Conservation (phyloP, 2,329 filamentous ascomycete genomes). For the Stagonosporopsis rhizophila region DNA sequence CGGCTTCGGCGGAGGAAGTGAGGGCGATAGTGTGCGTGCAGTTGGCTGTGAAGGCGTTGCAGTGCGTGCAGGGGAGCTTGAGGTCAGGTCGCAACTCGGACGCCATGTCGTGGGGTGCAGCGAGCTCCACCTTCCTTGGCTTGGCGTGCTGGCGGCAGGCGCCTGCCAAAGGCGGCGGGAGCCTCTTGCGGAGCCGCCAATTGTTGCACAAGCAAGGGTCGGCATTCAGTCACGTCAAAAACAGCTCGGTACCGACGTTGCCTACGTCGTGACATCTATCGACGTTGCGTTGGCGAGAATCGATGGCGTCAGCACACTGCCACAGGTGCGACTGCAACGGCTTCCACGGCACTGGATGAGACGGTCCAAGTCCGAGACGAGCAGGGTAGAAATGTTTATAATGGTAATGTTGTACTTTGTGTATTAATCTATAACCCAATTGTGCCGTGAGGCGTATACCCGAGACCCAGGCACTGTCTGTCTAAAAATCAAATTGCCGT, state of each 20-base stretch:
- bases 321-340: slow-evolving; percentile 35
- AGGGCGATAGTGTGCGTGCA: slow-evolving; percentile 10
- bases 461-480: slow-evolving; percentile 41
- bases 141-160: slow-evolving; percentile 39
- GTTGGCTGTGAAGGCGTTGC: slow-evolving; percentile 23
- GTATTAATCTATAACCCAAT: slow-evolving; percentile 48
- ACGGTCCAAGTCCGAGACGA: slow-evolving; percentile 19
- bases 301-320: slow-evolving; percentile 38
- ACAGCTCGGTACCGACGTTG: slow-evolving; percentile 33
- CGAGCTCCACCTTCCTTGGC: slow-evolving; percentile 33
- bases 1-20: slow-evolving; percentile 7
- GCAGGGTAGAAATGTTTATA: slow-evolving; percentile 3
- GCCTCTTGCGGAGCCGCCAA: slow-evolving; percentile 25
- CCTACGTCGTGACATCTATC: slow-evolving; percentile 23
- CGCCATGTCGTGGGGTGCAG: slow-evolving; percentile 37
- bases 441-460: slow-evolving; percentile 43
- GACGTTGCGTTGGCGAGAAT: slow-evolving; percentile 32
- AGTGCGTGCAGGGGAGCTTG: slow-evolving; percentile 28
- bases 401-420: slow-evolving; percentile 38
- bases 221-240: slow-evolving; percentile 27
- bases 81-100: slow-evolving; percentile 33
- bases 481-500: slow-evolving; percentile 38
- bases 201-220: slow-evolving; percentile 48
- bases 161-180: slow-evolving; percentile 31
- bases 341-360: slow-evolving; percentile 18